These are phyloP conservation scores for Hypoxylon perforatum DNA, from an alignment of 495 filamentous ascomycete species.

Conservation along the genomic window DNA sequence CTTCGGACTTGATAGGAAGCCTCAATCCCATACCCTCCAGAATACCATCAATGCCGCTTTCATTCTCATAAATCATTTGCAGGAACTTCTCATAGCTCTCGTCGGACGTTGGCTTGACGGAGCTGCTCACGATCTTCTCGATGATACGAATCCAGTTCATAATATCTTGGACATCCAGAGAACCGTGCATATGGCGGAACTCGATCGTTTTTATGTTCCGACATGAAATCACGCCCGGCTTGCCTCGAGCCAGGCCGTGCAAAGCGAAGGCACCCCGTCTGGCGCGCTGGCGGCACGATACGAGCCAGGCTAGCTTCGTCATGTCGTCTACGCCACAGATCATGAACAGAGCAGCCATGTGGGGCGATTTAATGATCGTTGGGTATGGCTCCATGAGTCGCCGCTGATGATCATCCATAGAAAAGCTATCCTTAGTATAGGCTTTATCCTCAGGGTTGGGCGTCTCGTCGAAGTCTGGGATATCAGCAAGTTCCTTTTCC, in stretches of 20 bases:
- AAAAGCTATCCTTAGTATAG: background rate
- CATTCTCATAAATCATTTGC: background rate
- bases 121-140: background rate
- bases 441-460: background rate
- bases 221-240: background rate
- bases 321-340: background rate
- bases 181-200: conserved; percentile 11
- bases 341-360: background rate
- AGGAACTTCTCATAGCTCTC: background rate
- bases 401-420: background rate
- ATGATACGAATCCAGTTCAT: conserved; percentile 12
- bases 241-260: background rate
- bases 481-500: background rate
- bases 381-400: background rate
- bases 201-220: background rate
- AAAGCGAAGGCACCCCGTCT: background rate
- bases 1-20: background rate
- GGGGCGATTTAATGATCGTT: background rate
- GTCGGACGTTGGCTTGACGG: background rate
- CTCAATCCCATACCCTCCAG: background rate
- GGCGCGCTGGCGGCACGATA: background rate
- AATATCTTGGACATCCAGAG: conserved; percentile 1
- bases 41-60: background rate
- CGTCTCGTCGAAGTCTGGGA: background rate
- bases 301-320: background rate